These are phyloP conservation scores for Monilinia aucupariae DNA, from an alignment of 2,329 filamentous ascomycete genomes.

Conservation along the genomic window DNA sequence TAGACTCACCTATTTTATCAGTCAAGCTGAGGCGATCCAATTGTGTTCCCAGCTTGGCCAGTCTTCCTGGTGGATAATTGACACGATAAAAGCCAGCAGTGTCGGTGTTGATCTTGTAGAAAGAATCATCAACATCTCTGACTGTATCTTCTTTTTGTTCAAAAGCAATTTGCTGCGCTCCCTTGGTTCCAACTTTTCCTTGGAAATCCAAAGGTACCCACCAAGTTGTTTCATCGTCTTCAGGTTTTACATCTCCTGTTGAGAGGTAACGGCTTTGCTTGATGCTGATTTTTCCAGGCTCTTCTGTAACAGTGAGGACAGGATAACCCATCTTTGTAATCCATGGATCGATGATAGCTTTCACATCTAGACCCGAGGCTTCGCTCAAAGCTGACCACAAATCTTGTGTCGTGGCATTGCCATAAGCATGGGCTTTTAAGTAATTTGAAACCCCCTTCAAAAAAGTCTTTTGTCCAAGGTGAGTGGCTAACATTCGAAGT, in stretches of 20 bases:
- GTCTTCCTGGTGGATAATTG: slow-evolving; percentile 48
- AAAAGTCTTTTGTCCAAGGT: slow-evolving; percentile 84
- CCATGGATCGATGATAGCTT: slow-evolving; percentile 86
- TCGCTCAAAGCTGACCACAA: slow-evolving; percentile 85
- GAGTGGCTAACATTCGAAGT: slow-evolving; percentile 90
- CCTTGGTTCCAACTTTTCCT: slow-evolving; percentile 61
- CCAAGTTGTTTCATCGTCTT: slow-evolving; percentile 90
- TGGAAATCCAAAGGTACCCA: slow-evolving; percentile 89
- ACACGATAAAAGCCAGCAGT: slow-evolving; percentile 81
- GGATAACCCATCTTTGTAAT: slow-evolving; percentile 95
- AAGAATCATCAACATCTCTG: slow-evolving; percentile 65
- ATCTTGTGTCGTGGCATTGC: slow-evolving; percentile 85
- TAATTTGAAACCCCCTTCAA: slow-evolving; percentile 86
- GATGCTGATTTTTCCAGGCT: slow-evolving; percentile 73
- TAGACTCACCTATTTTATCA: slow-evolving; percentile 73
- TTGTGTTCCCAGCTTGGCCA: slow-evolving; percentile 73
- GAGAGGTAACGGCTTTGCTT: slow-evolving; percentile 87
- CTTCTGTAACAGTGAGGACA: slow-evolving; percentile 78
- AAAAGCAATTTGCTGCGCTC: slow-evolving; percentile 61
- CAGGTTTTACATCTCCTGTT: slow-evolving; percentile 81
- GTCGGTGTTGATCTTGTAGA: slow-evolving; percentile 82
- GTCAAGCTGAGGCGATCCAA: slow-evolving; percentile 71
- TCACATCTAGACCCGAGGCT: slow-evolving; percentile 81
- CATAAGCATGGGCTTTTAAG: slow-evolving; percentile 80
- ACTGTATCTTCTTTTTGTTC: slow-evolving; percentile 73